phyloP scores from a whole-genome alignment of 164 flowering plant species.

The Magnolia sinica region DNA sequence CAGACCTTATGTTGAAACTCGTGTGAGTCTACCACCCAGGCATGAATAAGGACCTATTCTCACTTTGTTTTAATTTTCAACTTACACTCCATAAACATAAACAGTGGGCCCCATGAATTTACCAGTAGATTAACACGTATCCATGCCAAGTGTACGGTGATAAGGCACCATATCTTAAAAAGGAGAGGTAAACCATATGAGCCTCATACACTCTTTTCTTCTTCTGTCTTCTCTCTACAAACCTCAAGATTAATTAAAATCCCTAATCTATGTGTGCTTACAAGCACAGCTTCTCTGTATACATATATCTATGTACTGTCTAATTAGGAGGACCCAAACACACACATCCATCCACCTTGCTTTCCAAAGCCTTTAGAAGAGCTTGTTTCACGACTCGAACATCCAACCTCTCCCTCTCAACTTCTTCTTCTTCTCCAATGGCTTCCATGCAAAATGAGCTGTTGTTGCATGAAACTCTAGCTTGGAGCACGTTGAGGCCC shows the following conservation, averaged over 20 bases:
- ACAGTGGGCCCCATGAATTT: no score
- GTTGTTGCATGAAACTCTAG: slow-evolving; percentile 40
- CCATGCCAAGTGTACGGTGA: no score
- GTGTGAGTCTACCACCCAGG: no score
- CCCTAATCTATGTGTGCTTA: not conserved
- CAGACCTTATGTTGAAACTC: no score
- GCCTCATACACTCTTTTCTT: no score
- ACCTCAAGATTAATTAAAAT: not conserved
- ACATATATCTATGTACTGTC: not conserved
- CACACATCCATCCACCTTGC: slow-evolving; percentile 4
- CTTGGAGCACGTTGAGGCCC: slow-evolving; percentile 50
- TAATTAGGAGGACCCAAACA: not conserved
- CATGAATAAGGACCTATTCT: no score
- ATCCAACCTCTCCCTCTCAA: slow-evolving; percentile 23
- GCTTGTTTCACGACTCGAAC: slow-evolving; percentile 24
- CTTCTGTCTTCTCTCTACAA: not conserved
- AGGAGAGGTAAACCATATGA: no score
- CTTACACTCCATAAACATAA: no score
- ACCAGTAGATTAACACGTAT: no score
- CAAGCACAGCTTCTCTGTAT: not conserved
- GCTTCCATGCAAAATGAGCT: slow-evolving; percentile 52
- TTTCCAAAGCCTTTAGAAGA: slow-evolving; percentile 31
- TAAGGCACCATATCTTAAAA: no score
- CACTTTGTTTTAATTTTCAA: no score
- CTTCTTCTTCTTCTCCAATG: slow-evolving; percentile 24